Base-by-base conservation (phyloP, 2,329 filamentous ascomycete species). In the Microcyclosporella mali region DNA sequence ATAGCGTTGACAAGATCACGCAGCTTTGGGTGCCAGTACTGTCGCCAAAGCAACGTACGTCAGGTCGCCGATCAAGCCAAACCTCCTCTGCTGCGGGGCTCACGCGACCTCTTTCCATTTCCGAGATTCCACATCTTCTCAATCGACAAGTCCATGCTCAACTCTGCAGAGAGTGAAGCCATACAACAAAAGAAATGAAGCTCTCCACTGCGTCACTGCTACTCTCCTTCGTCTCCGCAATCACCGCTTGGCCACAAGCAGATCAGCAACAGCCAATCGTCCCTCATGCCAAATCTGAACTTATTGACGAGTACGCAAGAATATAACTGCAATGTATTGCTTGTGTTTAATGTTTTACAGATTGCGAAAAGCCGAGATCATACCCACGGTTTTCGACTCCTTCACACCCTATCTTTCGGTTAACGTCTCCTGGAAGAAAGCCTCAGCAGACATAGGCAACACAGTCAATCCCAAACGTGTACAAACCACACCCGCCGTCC, bases 341-440 rank as follows among this genome's bases (percentile, higher is more conserved):
- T n/a, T n/a, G n/a, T n/a, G n/a, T n/a, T n/a, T n/a, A n/a, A n/a
- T n/a, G 6, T 33, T 15, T n/a, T 33, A 10, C 37, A 60, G 58
- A 46, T 50, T 62, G 11, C 48, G 52, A 21, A 51, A 52, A 34
- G 59, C 59, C 8, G 50, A 57, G 27, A 61, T 65, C 47, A 63
- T 64, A 10, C 62, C 62, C 3, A 53, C 51, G 12, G 77, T 82
- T 15, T 70, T 82, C 45, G 71, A 81, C 50, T 71, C 77, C 47
- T 82, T 83, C 60, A 59, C 68, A 3, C 78, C 79, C 4, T 67
- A 67, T 6, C 64, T 79, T 40, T 67, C 70, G 30, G 56, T 82
- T 31, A 63, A 67, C 33, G 64, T 76, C 7, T 66, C 61, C 31
- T 75, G 74, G 62, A 39, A 51, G 1, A 63, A 72, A 42, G 64